Evolutionary conservation across 768 basidiomycete species (phyloP), one percentile per base, ranked within the genome.

Genomic region (Coprinellus aureogranulatus): DNA sequence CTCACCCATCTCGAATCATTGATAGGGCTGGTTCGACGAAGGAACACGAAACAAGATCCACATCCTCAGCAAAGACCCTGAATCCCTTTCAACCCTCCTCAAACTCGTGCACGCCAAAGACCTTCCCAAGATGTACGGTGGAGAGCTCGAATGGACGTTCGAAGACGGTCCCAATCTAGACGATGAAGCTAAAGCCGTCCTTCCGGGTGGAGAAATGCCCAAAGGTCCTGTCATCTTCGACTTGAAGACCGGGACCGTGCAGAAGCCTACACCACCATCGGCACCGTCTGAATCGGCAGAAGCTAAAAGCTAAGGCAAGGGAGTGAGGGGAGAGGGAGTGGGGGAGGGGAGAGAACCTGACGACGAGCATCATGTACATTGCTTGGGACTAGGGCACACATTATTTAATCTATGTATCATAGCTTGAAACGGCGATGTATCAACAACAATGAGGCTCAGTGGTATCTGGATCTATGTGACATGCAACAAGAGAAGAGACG

Each of bases 11-110:
- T n/a, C n/a, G n/a, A n/a, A n/a, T n/a, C n/a, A n/a, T n/a, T n/a
- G n/a, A n/a, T n/a, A 88, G 83, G 81, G 79, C 26, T 90, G 87
- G 86, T 92, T 92, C 68, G 91, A 92, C 65, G 86, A 88, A 67
- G 83, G 82, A 42, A 92, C 90, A 12, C 82, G 86, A 18, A 78
- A 79, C 58, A 94, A 94, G 75, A 86, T 94, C 30, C 83, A 87
- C 64, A 78, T 94, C 31, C 75, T 93, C 9, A 85, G 86, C 2
- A 82, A 77, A 55, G 81, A 87, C 55, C 81, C 83, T n/a, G 16
- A 44, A n/a, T 44, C 41, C 3, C 82, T 81, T 3, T 66, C 76
- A 1, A 71, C 75, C 2, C 77, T 93, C 2, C 71, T 75, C 12
- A 74, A 77, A 16, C 73, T 89, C 41, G 68, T 83, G 16, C 61